Evolutionary conservation across 768 basidiomycete species (phyloP), one percentile per base, ranked within the genome.

Genomic region (Suillus subaureus): DNA sequence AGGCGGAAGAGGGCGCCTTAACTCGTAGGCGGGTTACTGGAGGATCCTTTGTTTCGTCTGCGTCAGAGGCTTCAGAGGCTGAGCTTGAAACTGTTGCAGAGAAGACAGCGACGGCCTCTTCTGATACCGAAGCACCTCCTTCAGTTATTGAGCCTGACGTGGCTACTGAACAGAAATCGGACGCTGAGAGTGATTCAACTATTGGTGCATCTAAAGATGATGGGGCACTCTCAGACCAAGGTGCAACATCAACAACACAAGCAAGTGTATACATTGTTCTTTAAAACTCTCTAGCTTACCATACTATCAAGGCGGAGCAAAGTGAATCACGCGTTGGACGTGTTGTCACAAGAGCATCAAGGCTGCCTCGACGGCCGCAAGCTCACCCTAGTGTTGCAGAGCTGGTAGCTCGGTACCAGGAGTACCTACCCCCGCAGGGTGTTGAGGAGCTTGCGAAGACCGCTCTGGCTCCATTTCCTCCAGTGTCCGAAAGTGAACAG

Each of bases 101-200:
- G 65, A 69, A 73, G 68, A 67, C 60, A 18, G 16, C 70, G 35
- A 61, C 62, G 12, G 42, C 61, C 39, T 65, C 68, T 55, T 67
- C 69, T 12, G 71, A 75, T 28, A 68, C 65, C n/a, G 71, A 73
- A 31, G 43, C 55, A 42, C 26, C 64, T 18, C 58, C 58, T 28
- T 8, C 58, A 21, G 62, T 61, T 16, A 56, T 60, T 15, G 67
- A 70, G 5, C n/a, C 39, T 31, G 68, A 64, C 9, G 61, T 64
- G 18, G 61, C 62, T 49, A 63, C 72, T 66, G 49, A 61, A 40
- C 31, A 66, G 57, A 87, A 83, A 69, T 84, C 88, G 16, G 93
- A 91, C 68, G 80, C 84, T 3, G 93, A 93, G 52, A 94, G 90
- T 70, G 93, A 95, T 72, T 93, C 92, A 18, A 95, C 93, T 1